These are phyloP conservation scores for Moesziomyces antarcticus DNA, from an alignment of 1,284 basidiomycete genomes.

Conservation along the genomic window DNA sequence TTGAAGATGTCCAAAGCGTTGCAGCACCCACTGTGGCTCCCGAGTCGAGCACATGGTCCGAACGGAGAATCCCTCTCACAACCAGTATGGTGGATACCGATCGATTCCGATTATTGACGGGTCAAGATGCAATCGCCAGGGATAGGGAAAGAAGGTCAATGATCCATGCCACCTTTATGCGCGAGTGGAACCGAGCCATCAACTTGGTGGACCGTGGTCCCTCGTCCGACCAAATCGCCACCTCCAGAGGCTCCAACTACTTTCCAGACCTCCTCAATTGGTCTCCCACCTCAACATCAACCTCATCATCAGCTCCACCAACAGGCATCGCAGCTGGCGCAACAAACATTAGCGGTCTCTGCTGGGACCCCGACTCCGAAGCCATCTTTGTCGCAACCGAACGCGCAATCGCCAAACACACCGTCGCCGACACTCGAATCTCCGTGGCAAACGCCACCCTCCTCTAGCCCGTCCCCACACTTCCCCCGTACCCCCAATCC, in stretches of 20 bases:
- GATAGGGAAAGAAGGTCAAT: conserved; percentile 28
- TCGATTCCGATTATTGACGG: conserved; percentile 23
- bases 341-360: conserved; percentile 48
- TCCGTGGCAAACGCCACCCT: conserved; percentile 9
- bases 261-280: conserved; percentile 7
- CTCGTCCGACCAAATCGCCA: not conserved
- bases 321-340: conserved; percentile 4
- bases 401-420: conserved; percentile 39
- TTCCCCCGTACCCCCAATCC: no score
- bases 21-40: conserved; percentile 12
- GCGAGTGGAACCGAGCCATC: conserved; percentile 41
- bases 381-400: conserved; percentile 46
- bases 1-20: conserved; percentile 35
- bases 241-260: conserved; percentile 6
- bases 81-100: conserved; percentile 1
- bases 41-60: not conserved
- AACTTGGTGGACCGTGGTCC: conserved; percentile 19
- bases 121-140: conserved; percentile 20
- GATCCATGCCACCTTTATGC: conserved; percentile 39
- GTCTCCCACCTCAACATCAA: conserved; percentile 2
- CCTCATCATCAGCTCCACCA: not conserved
- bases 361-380: conserved; percentile 53
- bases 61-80: not conserved
- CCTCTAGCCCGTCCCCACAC: no score
- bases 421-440: conserved; percentile 19